These are phyloP conservation scores for Ustilago loliicola DNA, from an alignment of 1,284 basidiomycete genomes.

Conservation along the genomic window DNA sequence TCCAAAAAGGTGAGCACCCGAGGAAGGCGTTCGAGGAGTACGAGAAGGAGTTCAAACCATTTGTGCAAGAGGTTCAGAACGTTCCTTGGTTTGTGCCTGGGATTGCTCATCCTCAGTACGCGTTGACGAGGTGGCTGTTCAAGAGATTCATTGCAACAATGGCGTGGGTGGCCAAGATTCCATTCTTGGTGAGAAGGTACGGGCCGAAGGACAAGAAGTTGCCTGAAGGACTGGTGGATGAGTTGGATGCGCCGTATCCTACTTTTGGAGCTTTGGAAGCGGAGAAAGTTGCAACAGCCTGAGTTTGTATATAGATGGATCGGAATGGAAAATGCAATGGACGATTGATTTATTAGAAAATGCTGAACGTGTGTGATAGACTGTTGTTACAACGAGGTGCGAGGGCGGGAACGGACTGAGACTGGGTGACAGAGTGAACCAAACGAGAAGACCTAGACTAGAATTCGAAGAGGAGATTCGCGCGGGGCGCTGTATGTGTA, in stretches of 20 bases:
- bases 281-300: background rate
- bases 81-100: conserved; percentile 39
- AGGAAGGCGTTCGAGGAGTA: conserved; percentile 35
- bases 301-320: background rate
- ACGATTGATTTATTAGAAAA: conserved; percentile 2
- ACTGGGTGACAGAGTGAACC: background rate
- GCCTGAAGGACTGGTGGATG: conserved; percentile 16
- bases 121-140: conserved; percentile 13
- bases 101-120: conserved; percentile 27
- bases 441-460: background rate
- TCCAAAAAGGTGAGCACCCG: conserved; percentile 21
- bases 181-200: conserved; percentile 13
- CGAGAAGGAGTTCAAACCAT: conserved; percentile 38
- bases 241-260: conserved; percentile 22
- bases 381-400: conserved; percentile 5
- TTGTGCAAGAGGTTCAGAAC: conserved; percentile 44
- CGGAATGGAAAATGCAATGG: background rate
- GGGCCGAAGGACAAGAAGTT: conserved; percentile 4
- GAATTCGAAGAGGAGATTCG: background rate
- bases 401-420: background rate
- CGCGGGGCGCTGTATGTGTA: background rate
- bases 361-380: conserved; percentile 2
- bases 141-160: conserved; percentile 9
- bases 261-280: conserved; percentile 21
- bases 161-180: conserved; percentile 9